Base-by-base conservation (phyloP, 768 basidiomycete species). In the Tulasnella sp. region DNA sequence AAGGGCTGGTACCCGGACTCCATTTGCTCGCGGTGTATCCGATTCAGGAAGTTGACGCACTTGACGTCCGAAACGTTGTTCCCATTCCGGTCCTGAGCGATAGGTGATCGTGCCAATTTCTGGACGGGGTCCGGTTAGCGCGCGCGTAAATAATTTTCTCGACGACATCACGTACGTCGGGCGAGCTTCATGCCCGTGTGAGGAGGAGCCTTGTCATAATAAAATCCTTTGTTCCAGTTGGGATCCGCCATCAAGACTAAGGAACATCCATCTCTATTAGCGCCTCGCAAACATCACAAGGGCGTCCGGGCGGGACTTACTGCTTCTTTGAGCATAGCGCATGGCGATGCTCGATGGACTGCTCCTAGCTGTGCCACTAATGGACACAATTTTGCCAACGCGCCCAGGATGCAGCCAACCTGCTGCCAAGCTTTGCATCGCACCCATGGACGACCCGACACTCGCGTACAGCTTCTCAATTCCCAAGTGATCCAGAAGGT, bases 41-140 rank as follows among this genome's bases (percentile, higher is more conserved):
- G 84, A 81, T 37, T 85, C 84, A 5, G 88, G 86, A 1, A 86
- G 80, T 35, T 85, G 76, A 29, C 89, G 88, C 57, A 94, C 76
- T 81, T 92, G 89, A 70, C 97, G 91, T 0, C 93, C 96, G 82
- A 99, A 99, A n/a, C 98, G 92, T 80, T 92, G 88, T 85, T 99
- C 98, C 98, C 98, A 99, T 84, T 99, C 98, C 7, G 98, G 98
- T 0, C 98, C 98, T 16, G 98, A 99, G 48, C 98, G 92, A 84
- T 99, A 99, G 0, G 98, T 99, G 82, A 99, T 98, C 3, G 98
- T 99, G 15, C 98, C 98, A 80, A 99, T 99, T 86, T 99, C 96
- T 98, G 83, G 16, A 10, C 6, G 5, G 55, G 46, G 5, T 57
- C 29, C 7, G 2, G 51, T 75, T 18, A 75, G 74, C 46, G 26